Evolutionary conservation across 2,329 filamentous ascomycete genomes (phyloP).

Genomic region (Verticillium isaacii): DNA sequence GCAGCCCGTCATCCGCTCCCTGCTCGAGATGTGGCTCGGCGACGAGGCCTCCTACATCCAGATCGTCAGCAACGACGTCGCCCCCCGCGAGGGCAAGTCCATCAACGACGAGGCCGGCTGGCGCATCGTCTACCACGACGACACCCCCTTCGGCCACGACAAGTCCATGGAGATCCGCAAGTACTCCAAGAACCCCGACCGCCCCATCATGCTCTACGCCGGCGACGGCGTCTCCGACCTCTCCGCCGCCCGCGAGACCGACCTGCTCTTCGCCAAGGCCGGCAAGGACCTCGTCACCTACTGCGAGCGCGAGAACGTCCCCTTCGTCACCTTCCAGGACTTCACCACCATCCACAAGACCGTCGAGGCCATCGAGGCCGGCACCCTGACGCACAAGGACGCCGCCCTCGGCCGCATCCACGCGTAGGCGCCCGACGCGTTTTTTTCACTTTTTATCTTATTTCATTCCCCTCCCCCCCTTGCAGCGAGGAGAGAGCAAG

Average conservation of each 20-base stretch:
- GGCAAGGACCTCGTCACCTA: constrained; percentile 84
- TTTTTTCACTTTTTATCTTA: background rate
- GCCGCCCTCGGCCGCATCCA: constrained; percentile 50
- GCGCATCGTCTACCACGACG: constrained; percentile 85
- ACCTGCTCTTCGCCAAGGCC: constrained; percentile 89
- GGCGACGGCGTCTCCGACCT: constrained; percentile 93
- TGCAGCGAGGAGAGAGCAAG: background rate
- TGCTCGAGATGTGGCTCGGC: constrained; percentile 78
- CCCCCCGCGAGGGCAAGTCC: constrained; percentile 56
- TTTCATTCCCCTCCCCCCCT: background rate
- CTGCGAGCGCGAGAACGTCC: constrained; percentile 78
- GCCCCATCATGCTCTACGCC: constrained; percentile 88
- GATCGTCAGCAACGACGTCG: constrained; percentile 85
- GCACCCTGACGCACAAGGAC: constrained; percentile 64
- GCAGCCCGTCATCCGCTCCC: constrained; percentile 81
- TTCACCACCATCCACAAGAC: constrained; percentile 75
- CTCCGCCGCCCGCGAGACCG: constrained; percentile 86
- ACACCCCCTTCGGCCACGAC: constrained; percentile 90
- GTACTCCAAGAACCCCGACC: constrained; percentile 68
- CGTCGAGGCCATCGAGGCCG: constrained; percentile 72
- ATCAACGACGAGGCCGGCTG: constrained; percentile 81
- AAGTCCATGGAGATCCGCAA: constrained; percentile 89
- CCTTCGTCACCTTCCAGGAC: constrained; percentile 82
- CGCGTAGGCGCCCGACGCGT: background rate
- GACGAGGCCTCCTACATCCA: constrained; percentile 72